phyloP scores from a whole-genome alignment of 306 rosid genomes.

The Cucurbita pepo region DNA sequence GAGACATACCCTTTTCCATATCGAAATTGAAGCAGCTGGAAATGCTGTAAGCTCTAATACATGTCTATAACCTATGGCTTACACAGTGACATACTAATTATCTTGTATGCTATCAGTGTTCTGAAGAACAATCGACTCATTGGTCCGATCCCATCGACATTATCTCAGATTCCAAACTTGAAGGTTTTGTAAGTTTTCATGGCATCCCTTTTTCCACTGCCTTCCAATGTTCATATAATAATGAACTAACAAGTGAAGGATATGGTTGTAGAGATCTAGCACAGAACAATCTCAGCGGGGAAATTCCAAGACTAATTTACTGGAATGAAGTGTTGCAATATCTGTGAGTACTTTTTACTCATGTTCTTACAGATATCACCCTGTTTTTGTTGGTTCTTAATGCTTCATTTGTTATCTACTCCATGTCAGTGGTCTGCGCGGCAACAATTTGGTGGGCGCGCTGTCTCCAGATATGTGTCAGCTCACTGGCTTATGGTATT shows the following conservation, averaged over 20 bases:
- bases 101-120: slow-evolving; percentile 25
- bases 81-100: neutral
- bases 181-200: slow-evolving; percentile 59
- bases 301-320: slow-evolving; percentile 89
- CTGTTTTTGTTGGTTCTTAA: neutral
- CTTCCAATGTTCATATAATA: neutral
- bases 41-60: slow-evolving; percentile 42
- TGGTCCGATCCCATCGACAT: slow-evolving; percentile 91
- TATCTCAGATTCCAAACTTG: slow-evolving; percentile 96
- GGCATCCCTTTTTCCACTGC: neutral
- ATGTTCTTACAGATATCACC: neutral
- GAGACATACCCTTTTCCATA: slow-evolving; percentile 88
- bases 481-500: slow-evolving; percentile 88
- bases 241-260: neutral
- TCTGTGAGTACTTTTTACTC: slow-evolving; percentile 44
- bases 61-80: neutral
- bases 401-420: neutral
- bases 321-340: slow-evolving; percentile 98
- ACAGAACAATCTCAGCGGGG: slow-evolving; percentile 82
- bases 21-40: slow-evolving; percentile 87
- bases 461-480: slow-evolving; percentile 95
- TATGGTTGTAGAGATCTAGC: slow-evolving; percentile 60
- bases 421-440: slow-evolving; percentile 66
- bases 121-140: slow-evolving; percentile 68
- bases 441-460: slow-evolving; percentile 74